Evolutionary conservation across 129 eudicot species (phyloP).

Genomic region (Tanacetum coccineum): DNA sequence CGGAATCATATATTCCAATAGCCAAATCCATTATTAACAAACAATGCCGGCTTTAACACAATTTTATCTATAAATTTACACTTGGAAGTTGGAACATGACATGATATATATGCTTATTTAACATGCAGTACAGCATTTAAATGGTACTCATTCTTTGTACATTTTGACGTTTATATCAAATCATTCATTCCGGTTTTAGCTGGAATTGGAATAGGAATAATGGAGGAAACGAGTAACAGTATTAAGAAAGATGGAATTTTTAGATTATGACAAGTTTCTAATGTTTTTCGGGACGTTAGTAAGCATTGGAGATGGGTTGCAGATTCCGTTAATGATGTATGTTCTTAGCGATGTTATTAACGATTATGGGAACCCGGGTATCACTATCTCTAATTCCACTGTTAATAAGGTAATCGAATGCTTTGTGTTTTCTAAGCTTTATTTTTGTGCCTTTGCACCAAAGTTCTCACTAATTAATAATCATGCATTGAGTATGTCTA

Average conservation of each 20-base stretch:
- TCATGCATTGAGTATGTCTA: not conserved
- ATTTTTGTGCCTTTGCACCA: not conserved
- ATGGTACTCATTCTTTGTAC: not conserved
- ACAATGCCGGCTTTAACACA: slow-evolving; percentile 30
- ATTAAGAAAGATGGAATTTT: slow-evolving; percentile 45
- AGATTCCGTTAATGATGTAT: slow-evolving; percentile 55
- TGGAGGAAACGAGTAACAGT: slow-evolving; percentile 22
- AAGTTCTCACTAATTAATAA: not conserved
- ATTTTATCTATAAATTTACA: not conserved
- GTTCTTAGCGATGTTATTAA: slow-evolving; percentile 51
- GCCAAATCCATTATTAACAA: slow-evolving; percentile 22
- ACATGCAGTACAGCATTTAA: not conserved
- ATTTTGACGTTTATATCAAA: not conserved
- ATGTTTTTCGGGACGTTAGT: slow-evolving; percentile 58
- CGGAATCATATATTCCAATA: slow-evolving; percentile 17
- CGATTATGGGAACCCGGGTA: slow-evolving; percentile 34
- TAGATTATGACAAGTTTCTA: slow-evolving; percentile 46
- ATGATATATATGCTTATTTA: slow-evolving; percentile 22
- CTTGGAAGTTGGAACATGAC: slow-evolving; percentile 10
- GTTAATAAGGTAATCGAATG: slow-evolving; percentile 53
- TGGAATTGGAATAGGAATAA: slow-evolving; percentile 3
- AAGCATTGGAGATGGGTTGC: slow-evolving; percentile 66
- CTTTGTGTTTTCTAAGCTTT: not conserved
- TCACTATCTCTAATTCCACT: slow-evolving; percentile 25
- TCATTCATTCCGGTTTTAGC: not conserved